These are phyloP conservation scores for Solanum sitiens DNA, from an alignment of 257 asterid genomes.

Conservation along the genomic window DNA sequence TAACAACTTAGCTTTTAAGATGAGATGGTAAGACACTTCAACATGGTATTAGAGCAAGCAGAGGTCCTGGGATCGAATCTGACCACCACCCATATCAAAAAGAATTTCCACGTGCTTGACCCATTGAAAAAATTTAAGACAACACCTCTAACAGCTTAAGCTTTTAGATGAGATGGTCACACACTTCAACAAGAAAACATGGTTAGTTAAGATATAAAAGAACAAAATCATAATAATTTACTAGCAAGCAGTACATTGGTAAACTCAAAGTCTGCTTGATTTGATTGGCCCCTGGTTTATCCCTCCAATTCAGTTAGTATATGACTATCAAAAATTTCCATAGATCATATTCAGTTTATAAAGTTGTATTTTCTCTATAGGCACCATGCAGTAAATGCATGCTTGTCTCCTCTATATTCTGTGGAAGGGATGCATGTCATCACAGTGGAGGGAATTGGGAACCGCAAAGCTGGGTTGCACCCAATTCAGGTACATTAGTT, in stretches of 20 bases:
- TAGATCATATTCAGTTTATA: background rate
- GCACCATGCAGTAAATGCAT: constrained; percentile 83
- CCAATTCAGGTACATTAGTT: constrained; percentile 66
- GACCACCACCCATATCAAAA: no score
- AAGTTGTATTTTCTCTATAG: constrained; percentile 21
- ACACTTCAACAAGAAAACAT: background rate
- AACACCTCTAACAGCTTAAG: no score
- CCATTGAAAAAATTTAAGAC: no score
- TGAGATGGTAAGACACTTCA: background rate
- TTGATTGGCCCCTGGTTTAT: background rate
- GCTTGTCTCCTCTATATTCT: constrained; percentile 95
- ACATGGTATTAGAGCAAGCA: background rate
- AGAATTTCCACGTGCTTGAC: no score
- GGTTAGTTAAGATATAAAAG: background rate
- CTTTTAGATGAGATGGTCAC: no score
- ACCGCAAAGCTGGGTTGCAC: constrained; percentile 67
- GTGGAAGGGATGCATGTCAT: constrained; percentile 97
- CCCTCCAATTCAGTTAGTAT: background rate
- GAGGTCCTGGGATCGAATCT: no score
- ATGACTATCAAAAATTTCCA: background rate
- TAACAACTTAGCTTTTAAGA: background rate
- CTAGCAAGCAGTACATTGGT: background rate
- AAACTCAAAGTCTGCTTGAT: background rate
- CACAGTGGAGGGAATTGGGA: constrained; percentile 93
- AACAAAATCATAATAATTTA: background rate